Evolutionary conservation across 2,329 filamentous ascomycete genomes (phyloP).

Genomic region (Akanthomyces muscarius): DNA sequence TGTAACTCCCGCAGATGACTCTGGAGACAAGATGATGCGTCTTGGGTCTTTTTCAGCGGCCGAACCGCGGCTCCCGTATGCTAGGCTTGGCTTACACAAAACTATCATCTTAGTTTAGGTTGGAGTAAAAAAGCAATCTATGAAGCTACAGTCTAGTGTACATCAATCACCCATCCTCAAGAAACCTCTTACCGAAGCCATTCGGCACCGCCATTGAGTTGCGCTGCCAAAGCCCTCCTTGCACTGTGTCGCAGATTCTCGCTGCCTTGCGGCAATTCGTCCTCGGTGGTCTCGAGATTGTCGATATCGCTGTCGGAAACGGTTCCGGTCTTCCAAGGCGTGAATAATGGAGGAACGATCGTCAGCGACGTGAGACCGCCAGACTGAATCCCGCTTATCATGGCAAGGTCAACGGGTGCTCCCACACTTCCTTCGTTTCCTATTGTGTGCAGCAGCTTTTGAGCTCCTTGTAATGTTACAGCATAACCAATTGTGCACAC

Average conservation of each 20-base stretch:
- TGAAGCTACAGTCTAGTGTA: too few species aligned
- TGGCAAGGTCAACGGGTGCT: background rate
- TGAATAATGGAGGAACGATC: background rate
- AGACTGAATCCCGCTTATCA: constrained; percentile 2
- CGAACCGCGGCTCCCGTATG: too few species aligned
- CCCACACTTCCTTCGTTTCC: background rate
- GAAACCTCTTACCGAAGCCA: too few species aligned
- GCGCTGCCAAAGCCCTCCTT: background rate
- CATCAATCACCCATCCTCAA: too few species aligned
- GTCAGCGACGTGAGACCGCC: background rate
- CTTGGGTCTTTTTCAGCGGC: too few species aligned
- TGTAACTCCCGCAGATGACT: too few species aligned
- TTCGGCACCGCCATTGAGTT: too few species aligned
- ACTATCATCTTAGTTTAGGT: too few species aligned
- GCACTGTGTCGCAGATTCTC: background rate
- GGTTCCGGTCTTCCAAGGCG: background rate
- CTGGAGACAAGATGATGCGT: too few species aligned
- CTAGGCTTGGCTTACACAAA: too few species aligned
- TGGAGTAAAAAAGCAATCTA: too few species aligned
- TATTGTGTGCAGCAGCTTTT: background rate
- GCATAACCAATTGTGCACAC: background rate
- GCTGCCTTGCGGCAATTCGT: background rate
- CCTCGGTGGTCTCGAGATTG: background rate
- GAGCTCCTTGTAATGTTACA: background rate
- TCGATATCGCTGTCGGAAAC: background rate